Percentiles rank a stretch among this genome's conserved stretches.
Conservation (phyloP, 225 moss, liverwort and hornwort genomes). For the Polytrichum commune region DNA sequence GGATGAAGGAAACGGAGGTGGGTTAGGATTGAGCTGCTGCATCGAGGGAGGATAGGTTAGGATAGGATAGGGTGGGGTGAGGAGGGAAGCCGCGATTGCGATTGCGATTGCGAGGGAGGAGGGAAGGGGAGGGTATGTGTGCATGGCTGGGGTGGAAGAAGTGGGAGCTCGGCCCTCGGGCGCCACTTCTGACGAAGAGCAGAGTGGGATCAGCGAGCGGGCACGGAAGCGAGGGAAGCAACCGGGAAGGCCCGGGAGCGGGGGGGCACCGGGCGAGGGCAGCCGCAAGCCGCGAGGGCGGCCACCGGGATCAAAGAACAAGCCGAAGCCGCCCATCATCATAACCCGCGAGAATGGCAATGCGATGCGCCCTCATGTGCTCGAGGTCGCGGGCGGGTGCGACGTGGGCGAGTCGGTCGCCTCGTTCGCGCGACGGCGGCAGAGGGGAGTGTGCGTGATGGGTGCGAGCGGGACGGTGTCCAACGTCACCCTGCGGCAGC, state of each 20-base stretch:
- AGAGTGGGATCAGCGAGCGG: slow-evolving; percentile 82
- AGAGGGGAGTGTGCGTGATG: slow-evolving; percentile 86
- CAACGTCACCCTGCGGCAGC: slow-evolving; percentile 85
- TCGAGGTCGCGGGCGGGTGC: slow-evolving; percentile 84
- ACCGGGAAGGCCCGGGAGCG: slow-evolving; percentile 33
- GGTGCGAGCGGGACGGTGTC: slow-evolving; percentile 90
- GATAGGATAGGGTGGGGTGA: neutral
- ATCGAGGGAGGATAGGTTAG: too few species aligned
- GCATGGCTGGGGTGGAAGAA: slow-evolving; percentile 95
- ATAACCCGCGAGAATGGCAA: slow-evolving; percentile 89
- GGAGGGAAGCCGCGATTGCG: slow-evolving; percentile 14
- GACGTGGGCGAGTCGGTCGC: slow-evolving; percentile 92
- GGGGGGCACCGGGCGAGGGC: slow-evolving; percentile 39
- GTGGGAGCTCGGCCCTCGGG: slow-evolving; percentile 79
- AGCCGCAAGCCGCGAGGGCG: slow-evolving; percentile 89
- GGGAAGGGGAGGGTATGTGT: slow-evolving; percentile 44
- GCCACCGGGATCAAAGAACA: slow-evolving; percentile 96
- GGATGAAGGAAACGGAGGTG: too few species aligned
- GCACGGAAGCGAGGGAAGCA: slow-evolving; percentile 61
- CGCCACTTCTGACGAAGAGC: slow-evolving; percentile 86
- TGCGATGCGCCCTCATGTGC: slow-evolving; percentile 90
- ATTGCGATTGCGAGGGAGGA: slow-evolving; percentile 18
- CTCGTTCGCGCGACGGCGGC: slow-evolving; percentile 67
- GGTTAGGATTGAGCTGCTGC: too few species aligned
- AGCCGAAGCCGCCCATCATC: slow-evolving; percentile 89